Evolutionary conservation across 176 grass and related monocot genomes (phyloP).

Genomic region (Zoysia japonica): DNA sequence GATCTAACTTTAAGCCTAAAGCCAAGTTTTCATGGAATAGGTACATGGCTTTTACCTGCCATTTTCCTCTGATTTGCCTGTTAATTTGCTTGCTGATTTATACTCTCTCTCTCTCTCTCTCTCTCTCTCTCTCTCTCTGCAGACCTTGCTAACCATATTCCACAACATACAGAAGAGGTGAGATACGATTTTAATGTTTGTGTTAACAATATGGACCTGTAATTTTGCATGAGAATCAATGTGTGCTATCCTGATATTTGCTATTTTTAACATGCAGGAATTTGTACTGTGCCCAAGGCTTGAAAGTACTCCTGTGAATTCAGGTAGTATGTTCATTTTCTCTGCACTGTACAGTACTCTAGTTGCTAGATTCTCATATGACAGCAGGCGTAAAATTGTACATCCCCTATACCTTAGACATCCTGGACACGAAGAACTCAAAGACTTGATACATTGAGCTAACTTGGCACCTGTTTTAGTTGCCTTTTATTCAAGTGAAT

Average conservation of each 20-base stretch:
- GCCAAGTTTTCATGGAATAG: constrained; percentile 69
- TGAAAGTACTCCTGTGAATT: constrained; percentile 53
- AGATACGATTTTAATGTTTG: not conserved
- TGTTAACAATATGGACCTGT: not conserved
- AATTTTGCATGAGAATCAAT: not conserved
- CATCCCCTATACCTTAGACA: no score
- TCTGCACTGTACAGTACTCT: not conserved
- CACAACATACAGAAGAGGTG: constrained; percentile 54
- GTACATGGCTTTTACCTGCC: constrained; percentile 24
- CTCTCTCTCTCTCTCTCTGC: not conserved
- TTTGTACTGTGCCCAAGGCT: constrained; percentile 41
- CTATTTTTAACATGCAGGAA: constrained; percentile 53
- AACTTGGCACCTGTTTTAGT: not conserved
- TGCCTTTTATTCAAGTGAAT: not conserved
- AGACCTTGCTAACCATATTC: constrained; percentile 52
- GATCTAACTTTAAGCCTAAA: constrained; percentile 84
- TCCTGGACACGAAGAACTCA: not conserved
- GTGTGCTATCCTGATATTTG: constrained; percentile 21
- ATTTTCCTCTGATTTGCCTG: not conserved
- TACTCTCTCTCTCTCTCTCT: not conserved
- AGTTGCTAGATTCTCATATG: no score
- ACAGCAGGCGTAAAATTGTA: no score
- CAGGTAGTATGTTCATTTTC: constrained; percentile 46
- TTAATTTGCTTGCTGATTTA: not conserved
- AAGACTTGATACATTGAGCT: not conserved